phyloP scores from a whole-genome alignment of 1,139 yeast genomes.

The Saccharomyces hybrid region DNA sequence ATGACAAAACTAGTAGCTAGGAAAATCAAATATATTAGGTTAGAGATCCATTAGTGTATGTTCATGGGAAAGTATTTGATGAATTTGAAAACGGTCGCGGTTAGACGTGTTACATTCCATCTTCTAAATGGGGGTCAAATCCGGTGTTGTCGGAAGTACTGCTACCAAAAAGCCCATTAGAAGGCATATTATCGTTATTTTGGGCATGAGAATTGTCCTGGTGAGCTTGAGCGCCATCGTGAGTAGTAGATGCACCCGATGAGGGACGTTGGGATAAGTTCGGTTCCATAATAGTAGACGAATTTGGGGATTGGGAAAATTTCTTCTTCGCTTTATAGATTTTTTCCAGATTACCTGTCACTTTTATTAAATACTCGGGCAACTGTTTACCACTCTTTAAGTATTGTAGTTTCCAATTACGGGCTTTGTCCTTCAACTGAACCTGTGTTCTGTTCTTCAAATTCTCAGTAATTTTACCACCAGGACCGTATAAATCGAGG shows the following conservation, averaged over 20 bases:
- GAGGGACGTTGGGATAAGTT: background rate
- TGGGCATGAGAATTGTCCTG: background rate
- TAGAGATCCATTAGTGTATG: background rate
- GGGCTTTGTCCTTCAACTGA: slow-evolving; percentile 89
- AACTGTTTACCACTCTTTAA: slow-evolving; percentile 63
- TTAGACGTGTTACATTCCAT: slow-evolving; percentile 8
- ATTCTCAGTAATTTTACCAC: slow-evolving; percentile 78
- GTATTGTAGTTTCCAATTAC: slow-evolving; percentile 87
- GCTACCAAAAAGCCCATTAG: slow-evolving; percentile 12
- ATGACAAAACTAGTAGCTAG: background rate
- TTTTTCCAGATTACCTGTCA: slow-evolving; percentile 77
- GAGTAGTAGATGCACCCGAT: background rate
- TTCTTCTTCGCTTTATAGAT: slow-evolving; percentile 35
- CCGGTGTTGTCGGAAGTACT: slow-evolving; percentile 12
- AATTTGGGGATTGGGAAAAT: slow-evolving; percentile 8
- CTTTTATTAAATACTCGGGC: slow-evolving; percentile 71
- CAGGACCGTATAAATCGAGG: slow-evolving; percentile 81
- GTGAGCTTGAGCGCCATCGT: background rate
- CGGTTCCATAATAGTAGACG: background rate
- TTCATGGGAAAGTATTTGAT: too few relatives aligned
- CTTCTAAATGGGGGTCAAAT: slow-evolving; percentile 20
- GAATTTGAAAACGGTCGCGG: too few relatives aligned
- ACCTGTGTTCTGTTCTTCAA: slow-evolving; percentile 83
- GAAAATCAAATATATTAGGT: background rate
- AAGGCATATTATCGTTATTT: background rate